phyloP scores from a whole-genome alignment of 441 rosid genomes.

The Adansonia rubrostipa region DNA sequence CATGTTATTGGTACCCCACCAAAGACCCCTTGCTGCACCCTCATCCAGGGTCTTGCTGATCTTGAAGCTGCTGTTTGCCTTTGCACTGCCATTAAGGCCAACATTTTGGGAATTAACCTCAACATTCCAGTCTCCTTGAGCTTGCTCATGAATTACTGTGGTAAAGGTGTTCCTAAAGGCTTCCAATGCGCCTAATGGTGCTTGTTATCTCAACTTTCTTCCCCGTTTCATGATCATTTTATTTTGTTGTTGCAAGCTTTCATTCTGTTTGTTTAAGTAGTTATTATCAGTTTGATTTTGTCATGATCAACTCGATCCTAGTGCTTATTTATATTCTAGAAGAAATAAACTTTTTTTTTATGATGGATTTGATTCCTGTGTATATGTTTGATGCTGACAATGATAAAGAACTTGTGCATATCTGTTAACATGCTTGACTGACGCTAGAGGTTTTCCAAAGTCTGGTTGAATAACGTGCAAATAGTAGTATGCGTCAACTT shows the following conservation, averaged over 20 bases:
- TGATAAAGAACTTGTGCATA: background rate
- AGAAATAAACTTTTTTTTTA: background rate
- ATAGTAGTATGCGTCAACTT: background rate
- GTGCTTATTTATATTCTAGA: no score
- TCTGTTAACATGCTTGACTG: no score
- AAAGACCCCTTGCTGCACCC: constrained; percentile 44
- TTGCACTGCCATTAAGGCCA: constrained; percentile 51
- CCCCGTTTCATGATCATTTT: no score
- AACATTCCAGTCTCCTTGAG: constrained; percentile 47
- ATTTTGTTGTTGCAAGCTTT: no score
- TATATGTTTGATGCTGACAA: background rate
- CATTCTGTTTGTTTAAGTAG: no score
- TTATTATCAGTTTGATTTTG: no score
- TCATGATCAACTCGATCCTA: no score
- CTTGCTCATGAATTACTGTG: constrained; percentile 48
- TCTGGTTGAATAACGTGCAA: background rate
- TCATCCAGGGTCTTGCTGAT: constrained; percentile 44
- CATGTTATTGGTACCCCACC: constrained; percentile 45
- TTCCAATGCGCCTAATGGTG: constrained; percentile 42
- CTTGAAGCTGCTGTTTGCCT: constrained; percentile 56
- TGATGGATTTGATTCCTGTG: background rate
- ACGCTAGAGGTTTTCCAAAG: background rate
- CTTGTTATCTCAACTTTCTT: no score
- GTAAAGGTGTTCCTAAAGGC: constrained; percentile 44
- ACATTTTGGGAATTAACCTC: constrained; percentile 43